These are phyloP conservation scores for Gossypium davidsonii DNA, from an alignment of 441 rosid genomes.

Conservation along the genomic window DNA sequence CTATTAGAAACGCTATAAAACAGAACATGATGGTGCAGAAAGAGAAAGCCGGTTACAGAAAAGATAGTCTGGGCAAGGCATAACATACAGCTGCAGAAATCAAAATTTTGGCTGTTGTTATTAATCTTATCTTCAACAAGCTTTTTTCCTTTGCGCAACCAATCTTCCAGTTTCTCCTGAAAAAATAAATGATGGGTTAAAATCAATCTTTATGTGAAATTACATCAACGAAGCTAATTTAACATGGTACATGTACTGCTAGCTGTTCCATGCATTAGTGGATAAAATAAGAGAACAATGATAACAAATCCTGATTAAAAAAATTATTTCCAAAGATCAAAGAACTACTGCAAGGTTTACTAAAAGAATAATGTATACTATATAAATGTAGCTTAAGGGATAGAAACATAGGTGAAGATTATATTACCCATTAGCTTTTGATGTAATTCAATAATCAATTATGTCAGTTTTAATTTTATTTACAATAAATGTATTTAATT, in stretches of 20 bases:
- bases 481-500: neutral
- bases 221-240: neutral
- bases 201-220: neutral
- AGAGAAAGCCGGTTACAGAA: neutral
- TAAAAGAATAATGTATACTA: neutral
- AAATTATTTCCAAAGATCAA: neutral
- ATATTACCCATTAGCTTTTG: neutral
- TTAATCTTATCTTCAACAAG: conserved; percentile 55
- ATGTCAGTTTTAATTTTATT: neutral
- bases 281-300: neutral
- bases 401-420: neutral
- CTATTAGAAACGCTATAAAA: neutral
- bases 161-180: conserved; percentile 89
- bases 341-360: neutral
- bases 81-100: conserved; percentile 54
- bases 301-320: neutral
- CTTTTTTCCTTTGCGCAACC: conserved; percentile 67
- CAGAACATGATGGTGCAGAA: conserved; percentile 5
- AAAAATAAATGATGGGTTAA: conserved; percentile 14
- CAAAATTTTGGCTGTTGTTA: conserved; percentile 38
- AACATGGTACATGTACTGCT: neutral
- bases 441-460: neutral
- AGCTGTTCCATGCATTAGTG: neutral
- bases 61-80: conserved; percentile 9
- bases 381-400: neutral